Conservation (phyloP, 441 rosid genomes). For the Populus trichocarpa region DNA sequence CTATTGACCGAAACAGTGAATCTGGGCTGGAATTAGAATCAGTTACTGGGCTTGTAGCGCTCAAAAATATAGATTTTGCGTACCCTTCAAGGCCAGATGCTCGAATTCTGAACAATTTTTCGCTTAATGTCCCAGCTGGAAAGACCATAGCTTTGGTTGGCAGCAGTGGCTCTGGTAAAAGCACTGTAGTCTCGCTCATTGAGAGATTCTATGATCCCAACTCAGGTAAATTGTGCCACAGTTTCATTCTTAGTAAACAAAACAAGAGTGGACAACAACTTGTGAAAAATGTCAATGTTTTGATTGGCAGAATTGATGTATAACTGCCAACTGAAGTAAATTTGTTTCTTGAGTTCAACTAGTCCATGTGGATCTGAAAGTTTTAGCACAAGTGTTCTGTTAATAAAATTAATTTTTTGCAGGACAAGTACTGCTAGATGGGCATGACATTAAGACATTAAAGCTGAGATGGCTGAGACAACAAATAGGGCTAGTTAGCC, state of each 20-base stretch:
- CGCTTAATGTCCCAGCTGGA: slow-evolving; percentile 84
- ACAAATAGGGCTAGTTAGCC: slow-evolving; percentile 98
- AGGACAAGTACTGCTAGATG: slow-evolving; percentile 94
- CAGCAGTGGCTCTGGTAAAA: slow-evolving; percentile 99
- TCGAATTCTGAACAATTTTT: slow-evolving; percentile 69
- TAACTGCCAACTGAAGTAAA: slow-evolving; percentile 15
- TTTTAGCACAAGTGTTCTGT: background rate
- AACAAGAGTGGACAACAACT: background rate
- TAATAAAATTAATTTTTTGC: slow-evolving; percentile 4
- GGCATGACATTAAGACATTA: slow-evolving; percentile 75
- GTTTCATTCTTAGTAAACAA: background rate
- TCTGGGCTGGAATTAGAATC: slow-evolving; percentile 68
- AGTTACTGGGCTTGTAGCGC: slow-evolving; percentile 78
- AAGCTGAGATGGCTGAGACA: slow-evolving; percentile 90
- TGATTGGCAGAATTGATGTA: slow-evolving; percentile 13
- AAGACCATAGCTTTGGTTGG: slow-evolving; percentile 98
- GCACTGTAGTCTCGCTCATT: slow-evolving; percentile 97
- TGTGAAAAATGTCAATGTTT: slow-evolving; percentile 9
- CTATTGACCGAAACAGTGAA: slow-evolving; percentile 60
- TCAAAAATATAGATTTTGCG: slow-evolving; percentile 80
- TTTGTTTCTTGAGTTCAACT: slow-evolving; percentile 17
- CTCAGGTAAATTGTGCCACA: slow-evolving; percentile 50
- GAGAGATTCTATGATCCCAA: slow-evolving; percentile 95
- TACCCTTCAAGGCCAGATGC: slow-evolving; percentile 95
- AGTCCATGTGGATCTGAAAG: background rate